Base-by-base conservation (phyloP, 1,139 yeast species). In the Blastobotrys raffinosifermentans region DNA sequence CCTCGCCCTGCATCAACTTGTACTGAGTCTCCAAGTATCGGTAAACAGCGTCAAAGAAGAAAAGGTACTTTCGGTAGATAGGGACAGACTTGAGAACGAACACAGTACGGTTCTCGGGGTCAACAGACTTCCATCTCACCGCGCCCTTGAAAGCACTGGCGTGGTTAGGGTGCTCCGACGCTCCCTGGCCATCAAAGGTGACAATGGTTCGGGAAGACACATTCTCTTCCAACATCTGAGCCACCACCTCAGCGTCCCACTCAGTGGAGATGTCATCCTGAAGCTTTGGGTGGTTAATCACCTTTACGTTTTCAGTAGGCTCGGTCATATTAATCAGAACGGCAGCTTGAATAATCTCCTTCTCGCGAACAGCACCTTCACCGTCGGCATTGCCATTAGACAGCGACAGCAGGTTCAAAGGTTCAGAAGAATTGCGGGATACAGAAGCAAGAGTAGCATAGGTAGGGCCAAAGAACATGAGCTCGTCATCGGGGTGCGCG, bases 401-500 rank as follows among this genome's bases (percentile, higher is more conserved):
- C 43, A 86, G 72, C 32, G 73, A 67, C 16, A 86, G 64, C 4
- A 58, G 50, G 51, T 80, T 80, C 10, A 25, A n/a, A 6, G 27
- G 27, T n/a, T 25, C 27, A 14, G 27, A 25, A n/a, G 6, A 6
- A 44, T 67, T 60, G 46, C 66, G 57, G 2, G 66, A 58, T 41
- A 77, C 74, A 22, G 64, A 47, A 4, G 54, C 30, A 11, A 60
- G 48, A 20, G 52, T 44, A 7, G 74, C 60, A 31, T 86, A 53
- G 0, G 94, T 70, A 0, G 98, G 98, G 1, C 89, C 76, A 55
- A 91, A 93, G 61, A 93, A 93, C 98, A 93, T 93, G 40, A 87
- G 91, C 61, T 93, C 99, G 58, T 93, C 99, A 60, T 93, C 99
- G 0, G 99, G 99, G 60, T 93, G 99, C 1, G 96, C 96, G 29